These are phyloP conservation scores for Aspergillus sp. DNA, from an alignment of 2,329 filamentous ascomycete genomes.

Conservation along the genomic window DNA sequence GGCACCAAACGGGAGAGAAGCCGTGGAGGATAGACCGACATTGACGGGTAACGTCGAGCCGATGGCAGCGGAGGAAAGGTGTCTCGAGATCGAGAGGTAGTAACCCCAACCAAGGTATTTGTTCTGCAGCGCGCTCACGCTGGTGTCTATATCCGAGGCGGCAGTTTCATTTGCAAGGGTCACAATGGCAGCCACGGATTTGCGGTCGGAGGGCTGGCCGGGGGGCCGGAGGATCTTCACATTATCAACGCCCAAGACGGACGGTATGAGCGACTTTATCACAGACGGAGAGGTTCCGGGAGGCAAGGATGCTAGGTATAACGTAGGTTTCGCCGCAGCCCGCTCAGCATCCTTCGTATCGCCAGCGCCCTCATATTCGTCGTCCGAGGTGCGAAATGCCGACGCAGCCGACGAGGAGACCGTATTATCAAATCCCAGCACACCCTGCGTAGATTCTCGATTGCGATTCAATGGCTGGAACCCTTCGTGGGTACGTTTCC, in stretches of 20 bases:
- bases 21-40: constrained; percentile 47
- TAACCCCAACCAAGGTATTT: constrained; percentile 82
- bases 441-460: constrained; percentile 40
- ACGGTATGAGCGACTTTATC: constrained; percentile 50
- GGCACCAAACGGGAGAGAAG: constrained; percentile 74
- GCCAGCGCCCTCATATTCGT: constrained; percentile 44
- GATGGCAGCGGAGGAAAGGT: constrained; percentile 76
- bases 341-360: constrained; percentile 46
- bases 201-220: constrained; percentile 57
- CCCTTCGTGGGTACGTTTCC: constrained; percentile 47
- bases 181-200: constrained; percentile 74
- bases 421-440: constrained; percentile 42
- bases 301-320: constrained; percentile 56
- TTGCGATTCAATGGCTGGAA: constrained; percentile 35
- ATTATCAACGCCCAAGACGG: constrained; percentile 65
- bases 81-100: constrained; percentile 75
- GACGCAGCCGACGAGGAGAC: constrained; percentile 28
- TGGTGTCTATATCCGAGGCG: constrained; percentile 76
- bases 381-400: constrained; percentile 45
- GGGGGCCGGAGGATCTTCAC: constrained; percentile 68
- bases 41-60: constrained; percentile 52
- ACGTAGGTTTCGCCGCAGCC: constrained; percentile 53
- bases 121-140: constrained; percentile 76
- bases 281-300: constrained; percentile 51
- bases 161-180: constrained; percentile 78